Percentiles rank a stretch among this genome's conserved stretches.
phyloP scores from a whole-genome alignment of 208 protist species.

The Tritrichomonas musculus region DNA sequence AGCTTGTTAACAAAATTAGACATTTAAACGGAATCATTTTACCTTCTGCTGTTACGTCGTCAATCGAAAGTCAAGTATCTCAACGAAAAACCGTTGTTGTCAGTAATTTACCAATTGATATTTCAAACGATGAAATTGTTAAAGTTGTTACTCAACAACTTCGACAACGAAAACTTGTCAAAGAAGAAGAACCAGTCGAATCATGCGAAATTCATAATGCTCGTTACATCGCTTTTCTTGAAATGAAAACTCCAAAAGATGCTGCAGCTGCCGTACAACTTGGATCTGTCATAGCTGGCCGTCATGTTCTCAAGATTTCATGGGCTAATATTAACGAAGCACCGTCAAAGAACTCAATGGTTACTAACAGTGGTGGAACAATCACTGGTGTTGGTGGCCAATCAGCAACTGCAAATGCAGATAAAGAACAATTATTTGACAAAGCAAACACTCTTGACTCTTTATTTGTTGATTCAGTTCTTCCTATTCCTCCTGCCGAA shows the following conservation, averaged over 20 bases:
- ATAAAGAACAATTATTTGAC: too few species aligned
- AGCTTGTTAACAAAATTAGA: slow-evolving; percentile 4
- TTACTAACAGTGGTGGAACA: not conserved
- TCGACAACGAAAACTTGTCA: not conserved
- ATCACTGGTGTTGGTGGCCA: too few species aligned
- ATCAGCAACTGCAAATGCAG: too few species aligned
- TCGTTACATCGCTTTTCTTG: not conserved
- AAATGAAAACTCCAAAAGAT: not conserved
- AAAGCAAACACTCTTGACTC: not conserved
- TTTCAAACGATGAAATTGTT: not conserved
- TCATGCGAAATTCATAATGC: not conserved
- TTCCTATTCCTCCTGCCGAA: not conserved
- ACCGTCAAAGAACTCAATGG: not conserved
- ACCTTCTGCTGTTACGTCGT: not conserved
- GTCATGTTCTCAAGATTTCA: not conserved
- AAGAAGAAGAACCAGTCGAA: not conserved
- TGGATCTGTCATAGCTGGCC: not conserved
- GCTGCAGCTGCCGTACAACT: not conserved
- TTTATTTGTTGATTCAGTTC: not conserved
- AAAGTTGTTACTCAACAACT: not conserved
- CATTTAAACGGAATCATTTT: not conserved
- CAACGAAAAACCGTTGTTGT: not conserved
- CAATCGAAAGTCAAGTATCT: too few species aligned
- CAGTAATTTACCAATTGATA: not conserved
- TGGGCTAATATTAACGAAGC: not conserved